Evolutionary conservation across 495 filamentous ascomycete species (phyloP).

Genomic region (Polyplosphaeria fusca): DNA sequence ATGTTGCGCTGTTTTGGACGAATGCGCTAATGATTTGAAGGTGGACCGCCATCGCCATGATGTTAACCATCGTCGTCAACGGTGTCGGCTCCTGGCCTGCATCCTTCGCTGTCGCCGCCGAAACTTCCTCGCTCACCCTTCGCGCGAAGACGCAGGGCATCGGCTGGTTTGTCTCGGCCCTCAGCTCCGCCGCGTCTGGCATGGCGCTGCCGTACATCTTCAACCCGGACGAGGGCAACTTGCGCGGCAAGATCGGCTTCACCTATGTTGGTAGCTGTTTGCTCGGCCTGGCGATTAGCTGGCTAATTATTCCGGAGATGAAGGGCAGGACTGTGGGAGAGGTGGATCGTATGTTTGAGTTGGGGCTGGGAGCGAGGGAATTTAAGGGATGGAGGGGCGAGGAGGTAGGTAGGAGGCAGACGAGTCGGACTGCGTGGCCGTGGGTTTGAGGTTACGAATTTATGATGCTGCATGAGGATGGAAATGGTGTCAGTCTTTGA

Average conservation of each 20-base stretch:
- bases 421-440: not conserved
- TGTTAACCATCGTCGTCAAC: conserved; percentile 18
- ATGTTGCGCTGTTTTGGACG: not conserved
- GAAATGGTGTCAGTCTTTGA: no score
- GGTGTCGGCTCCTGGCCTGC: conserved; percentile 23
- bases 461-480: no score
- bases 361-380: conserved; percentile 5
- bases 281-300: conserved; percentile 4
- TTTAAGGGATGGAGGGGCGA: conserved; percentile 13
- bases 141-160: conserved; percentile 27
- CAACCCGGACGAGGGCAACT: conserved; percentile 25
- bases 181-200: conserved; percentile 5
- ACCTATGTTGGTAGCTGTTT: conserved; percentile 16
- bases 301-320: conserved; percentile 23
- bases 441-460: conserved; percentile 1
- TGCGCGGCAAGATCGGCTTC: conserved; percentile 25
- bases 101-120: conserved; percentile 20
- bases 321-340: conserved; percentile 20
- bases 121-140: conserved; percentile 24
- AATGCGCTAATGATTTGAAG: not conserved
- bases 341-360: conserved; percentile 28
- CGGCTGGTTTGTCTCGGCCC: conserved; percentile 12
- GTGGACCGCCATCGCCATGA: conserved; percentile 22
- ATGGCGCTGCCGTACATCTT: conserved; percentile 28
- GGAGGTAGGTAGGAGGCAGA: not conserved